A percentile compares a stretch with the other conserved stretches of the same genome.
Evolutionary conservation across 176 grass and related monocot genomes (phyloP).

Genomic region (Elymus sibiricus): DNA sequence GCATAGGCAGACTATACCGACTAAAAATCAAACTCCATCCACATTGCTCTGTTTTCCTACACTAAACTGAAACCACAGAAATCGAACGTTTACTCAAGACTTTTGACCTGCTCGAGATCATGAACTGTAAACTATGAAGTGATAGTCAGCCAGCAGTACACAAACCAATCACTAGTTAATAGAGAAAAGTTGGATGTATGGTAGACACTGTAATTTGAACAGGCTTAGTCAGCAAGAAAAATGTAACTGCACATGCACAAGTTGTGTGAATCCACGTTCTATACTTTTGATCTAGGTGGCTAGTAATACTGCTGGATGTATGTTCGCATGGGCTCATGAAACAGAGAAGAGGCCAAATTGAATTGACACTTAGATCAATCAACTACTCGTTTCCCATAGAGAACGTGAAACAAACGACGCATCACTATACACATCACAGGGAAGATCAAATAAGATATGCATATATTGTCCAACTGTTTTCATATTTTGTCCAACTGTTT

Average conservation of each 20-base stretch:
- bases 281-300: neutral
- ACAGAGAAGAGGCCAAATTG: no score
- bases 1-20: no score
- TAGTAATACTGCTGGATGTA: neutral
- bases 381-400: neutral
- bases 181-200: neutral
- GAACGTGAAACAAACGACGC: neutral
- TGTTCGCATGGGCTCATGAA: neutral
- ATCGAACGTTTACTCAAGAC: neutral
- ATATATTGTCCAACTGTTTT: no score
- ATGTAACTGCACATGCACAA: neutral
- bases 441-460: no score
- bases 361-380: neutral
- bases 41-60: no score
- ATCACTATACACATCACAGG: no score
- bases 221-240: neutral
- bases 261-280: neutral
- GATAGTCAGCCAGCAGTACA: neutral
- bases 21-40: no score
- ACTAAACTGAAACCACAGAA: no score
- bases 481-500: no score
- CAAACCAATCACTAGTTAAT: neutral
- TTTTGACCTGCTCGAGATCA: neutral
- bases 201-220: no score
- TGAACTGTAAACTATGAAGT: neutral